Percentiles rank a stretch among this genome's conserved stretches.
Evolutionary conservation across 2,329 filamentous ascomycete species (phyloP).

Genomic region (Epichloe sp.): DNA sequence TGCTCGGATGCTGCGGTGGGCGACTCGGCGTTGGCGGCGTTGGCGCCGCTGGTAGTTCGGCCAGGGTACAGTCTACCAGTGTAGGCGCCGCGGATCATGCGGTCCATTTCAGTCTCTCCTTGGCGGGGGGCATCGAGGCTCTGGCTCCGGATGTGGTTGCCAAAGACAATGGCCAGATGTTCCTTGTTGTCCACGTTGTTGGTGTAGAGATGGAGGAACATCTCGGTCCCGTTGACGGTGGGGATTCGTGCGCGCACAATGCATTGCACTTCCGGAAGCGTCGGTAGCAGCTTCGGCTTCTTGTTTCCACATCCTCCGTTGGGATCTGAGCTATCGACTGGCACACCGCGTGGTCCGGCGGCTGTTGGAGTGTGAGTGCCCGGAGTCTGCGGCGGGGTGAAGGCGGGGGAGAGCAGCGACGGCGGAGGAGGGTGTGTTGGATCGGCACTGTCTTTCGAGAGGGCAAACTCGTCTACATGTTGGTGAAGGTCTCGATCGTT

Average conservation of each 20-base stretch:
- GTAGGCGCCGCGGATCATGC: slow-evolving; percentile 92
- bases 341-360: slow-evolving; percentile 36
- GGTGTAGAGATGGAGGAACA: slow-evolving; percentile 91
- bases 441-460: slow-evolving; percentile 16
- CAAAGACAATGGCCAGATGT: slow-evolving; percentile 94
- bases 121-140: slow-evolving; percentile 57
- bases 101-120: slow-evolving; percentile 74
- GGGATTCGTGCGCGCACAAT: slow-evolving; percentile 90
- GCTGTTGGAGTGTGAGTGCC: slow-evolving; percentile 39
- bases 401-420: slow-evolving; percentile 77
- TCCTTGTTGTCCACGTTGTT: slow-evolving; percentile 93
- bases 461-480: slow-evolving; percentile 23
- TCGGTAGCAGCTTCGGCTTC: slow-evolving; percentile 58
- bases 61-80: slow-evolving; percentile 78
- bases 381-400: slow-evolving; percentile 58
- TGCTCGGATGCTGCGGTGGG: neutral
- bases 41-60: slow-evolving; percentile 55
- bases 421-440: slow-evolving; percentile 29
- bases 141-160: slow-evolving; percentile 63
- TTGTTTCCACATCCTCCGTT: slow-evolving; percentile 48
- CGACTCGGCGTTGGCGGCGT: slow-evolving; percentile 15
- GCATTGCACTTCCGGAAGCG: slow-evolving; percentile 77
- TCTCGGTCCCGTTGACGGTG: slow-evolving; percentile 80
- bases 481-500: slow-evolving; percentile 10
- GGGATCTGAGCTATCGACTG: slow-evolving; percentile 45